Evolutionary conservation across 2,329 filamentous ascomycete genomes (phyloP).

Genomic region (Monosporascus sp.): DNA sequence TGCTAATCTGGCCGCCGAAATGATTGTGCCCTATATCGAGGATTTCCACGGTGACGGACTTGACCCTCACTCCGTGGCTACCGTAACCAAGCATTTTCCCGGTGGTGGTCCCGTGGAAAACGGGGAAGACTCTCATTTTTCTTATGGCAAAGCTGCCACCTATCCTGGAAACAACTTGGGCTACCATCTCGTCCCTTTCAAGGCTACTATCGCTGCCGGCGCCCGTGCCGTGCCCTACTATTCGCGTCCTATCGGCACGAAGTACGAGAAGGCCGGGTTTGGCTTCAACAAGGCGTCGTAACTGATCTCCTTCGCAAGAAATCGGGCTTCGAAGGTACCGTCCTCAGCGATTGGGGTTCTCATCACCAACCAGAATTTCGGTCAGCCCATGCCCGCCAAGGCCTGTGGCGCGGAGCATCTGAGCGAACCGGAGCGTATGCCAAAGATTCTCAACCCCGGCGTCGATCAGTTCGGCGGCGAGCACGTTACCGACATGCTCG

Average conservation of each 20-base stretch:
- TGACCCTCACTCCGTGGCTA: constrained; percentile 37
- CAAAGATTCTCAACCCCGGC: constrained; percentile 42
- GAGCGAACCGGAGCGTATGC: constrained; percentile 34
- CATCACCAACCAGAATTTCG: constrained; percentile 36
- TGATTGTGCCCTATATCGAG: constrained; percentile 38
- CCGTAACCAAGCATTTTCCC: constrained; percentile 49
- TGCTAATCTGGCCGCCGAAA: constrained; percentile 32
- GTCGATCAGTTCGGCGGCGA: constrained; percentile 50
- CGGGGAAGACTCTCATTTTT: constrained; percentile 48
- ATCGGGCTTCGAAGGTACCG: constrained; percentile 46
- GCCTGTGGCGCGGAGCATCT: constrained; percentile 46
- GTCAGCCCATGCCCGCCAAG: constrained; percentile 39
- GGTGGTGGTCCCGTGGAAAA: constrained; percentile 42
- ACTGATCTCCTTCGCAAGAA: constrained; percentile 41
- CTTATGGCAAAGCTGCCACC: constrained; percentile 44
- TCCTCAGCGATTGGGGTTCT: constrained; percentile 49
- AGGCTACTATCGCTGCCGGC: constrained; percentile 42
- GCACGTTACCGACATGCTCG: constrained; percentile 39
- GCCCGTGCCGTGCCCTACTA: constrained; percentile 48
- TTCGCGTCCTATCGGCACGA: constrained; percentile 39
- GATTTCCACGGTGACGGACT: constrained; percentile 41
- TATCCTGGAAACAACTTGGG: constrained; percentile 47
- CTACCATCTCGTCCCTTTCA: constrained; percentile 43
- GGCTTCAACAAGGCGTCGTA: constrained; percentile 46
- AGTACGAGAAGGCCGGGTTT: constrained; percentile 42